phyloP scores from a whole-genome alignment of 495 filamentous ascomycete species.

The Lepraria neglecta region DNA sequence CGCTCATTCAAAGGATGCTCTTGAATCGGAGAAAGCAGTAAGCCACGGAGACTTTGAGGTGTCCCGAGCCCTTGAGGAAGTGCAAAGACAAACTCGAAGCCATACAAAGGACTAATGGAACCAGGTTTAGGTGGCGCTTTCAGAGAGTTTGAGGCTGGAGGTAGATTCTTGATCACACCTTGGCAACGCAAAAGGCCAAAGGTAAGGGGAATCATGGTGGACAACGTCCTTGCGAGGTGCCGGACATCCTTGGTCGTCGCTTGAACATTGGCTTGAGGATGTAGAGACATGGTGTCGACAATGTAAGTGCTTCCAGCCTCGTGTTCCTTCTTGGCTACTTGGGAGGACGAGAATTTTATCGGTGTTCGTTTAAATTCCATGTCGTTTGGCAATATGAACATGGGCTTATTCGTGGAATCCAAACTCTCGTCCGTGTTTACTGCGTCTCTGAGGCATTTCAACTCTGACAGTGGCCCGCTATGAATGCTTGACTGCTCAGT shows the following conservation, averaged over 20 bases:
- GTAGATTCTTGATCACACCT: constrained; percentile 27
- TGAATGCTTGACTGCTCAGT: constrained; percentile 3
- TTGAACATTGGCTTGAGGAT: constrained; percentile 18
- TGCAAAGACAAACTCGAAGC: constrained; percentile 16
- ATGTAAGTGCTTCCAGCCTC: constrained; percentile 8
- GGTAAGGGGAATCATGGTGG: constrained; percentile 32
- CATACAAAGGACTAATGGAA: background rate
- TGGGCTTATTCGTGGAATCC: constrained; percentile 9
- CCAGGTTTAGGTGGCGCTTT: background rate
- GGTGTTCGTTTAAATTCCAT: constrained; percentile 7
- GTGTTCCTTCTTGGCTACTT: constrained; percentile 14
- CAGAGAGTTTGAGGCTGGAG: background rate
- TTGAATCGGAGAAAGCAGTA: constrained; percentile 15
- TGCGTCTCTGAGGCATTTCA: constrained; percentile 16
- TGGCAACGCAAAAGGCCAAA: constrained; percentile 48
- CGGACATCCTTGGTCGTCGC: constrained; percentile 33
- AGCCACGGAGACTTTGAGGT: constrained; percentile 29
- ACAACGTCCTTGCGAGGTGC: constrained; percentile 38
- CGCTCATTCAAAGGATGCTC: constrained; percentile 26
- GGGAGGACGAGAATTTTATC: constrained; percentile 22
- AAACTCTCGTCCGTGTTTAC: constrained; percentile 5
- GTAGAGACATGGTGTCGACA: constrained; percentile 20
- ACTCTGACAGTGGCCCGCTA: constrained; percentile 12
- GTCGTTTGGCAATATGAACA: constrained; percentile 26
- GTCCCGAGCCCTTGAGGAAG: constrained; percentile 8